Conservation (phyloP, 345 rosid genomes). For the Trapa bicornis region DNA sequence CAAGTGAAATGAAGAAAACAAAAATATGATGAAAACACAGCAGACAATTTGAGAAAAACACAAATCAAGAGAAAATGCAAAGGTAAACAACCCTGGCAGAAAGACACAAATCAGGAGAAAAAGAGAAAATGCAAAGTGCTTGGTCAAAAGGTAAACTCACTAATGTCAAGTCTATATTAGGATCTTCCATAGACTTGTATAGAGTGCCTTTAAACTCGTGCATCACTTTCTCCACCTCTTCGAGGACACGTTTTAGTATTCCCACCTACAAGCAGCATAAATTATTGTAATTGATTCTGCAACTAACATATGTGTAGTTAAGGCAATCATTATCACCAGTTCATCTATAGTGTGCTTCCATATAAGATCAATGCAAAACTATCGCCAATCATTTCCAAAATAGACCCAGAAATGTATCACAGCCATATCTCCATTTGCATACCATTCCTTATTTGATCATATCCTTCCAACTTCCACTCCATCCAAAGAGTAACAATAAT, state of each 20-base stretch:
- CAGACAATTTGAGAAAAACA: background rate
- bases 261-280: slow-evolving; percentile 50
- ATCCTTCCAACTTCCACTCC: too few species aligned
- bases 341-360: background rate
- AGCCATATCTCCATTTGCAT: too few species aligned
- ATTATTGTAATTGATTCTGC: background rate
- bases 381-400: too few species aligned
- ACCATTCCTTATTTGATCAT: too few species aligned
- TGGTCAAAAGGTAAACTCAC: slow-evolving; percentile 28
- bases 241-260: slow-evolving; percentile 89
- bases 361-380: background rate
- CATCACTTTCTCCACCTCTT: slow-evolving; percentile 97
- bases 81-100: background rate
- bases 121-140: background rate
- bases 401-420: too few species aligned
- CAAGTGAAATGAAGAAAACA: background rate
- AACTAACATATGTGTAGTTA: background rate
- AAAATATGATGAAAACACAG: background rate
- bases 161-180: slow-evolving; percentile 70
- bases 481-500: too few species aligned
- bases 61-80: background rate
- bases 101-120: background rate
- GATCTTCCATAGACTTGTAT: slow-evolving; percentile 96
- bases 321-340: background rate
- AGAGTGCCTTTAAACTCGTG: slow-evolving; percentile 89